These are phyloP conservation scores for Verticillium klebahnii DNA, from an alignment of 2,329 filamentous ascomycete species.

Conservation along the genomic window DNA sequence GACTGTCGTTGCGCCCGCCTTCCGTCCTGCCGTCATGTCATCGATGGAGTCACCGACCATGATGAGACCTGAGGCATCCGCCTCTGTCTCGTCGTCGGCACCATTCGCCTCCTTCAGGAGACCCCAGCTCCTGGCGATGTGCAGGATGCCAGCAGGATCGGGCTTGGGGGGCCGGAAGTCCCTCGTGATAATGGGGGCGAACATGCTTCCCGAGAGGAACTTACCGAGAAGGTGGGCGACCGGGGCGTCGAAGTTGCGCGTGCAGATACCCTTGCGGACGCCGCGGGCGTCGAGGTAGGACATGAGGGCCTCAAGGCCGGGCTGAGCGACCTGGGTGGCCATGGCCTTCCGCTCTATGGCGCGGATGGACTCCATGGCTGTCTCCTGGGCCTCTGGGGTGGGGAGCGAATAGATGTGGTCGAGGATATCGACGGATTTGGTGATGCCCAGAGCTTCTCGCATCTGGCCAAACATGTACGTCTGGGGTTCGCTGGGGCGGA, in stretches of 20 bases:
- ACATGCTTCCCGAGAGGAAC: constrained; percentile 64
- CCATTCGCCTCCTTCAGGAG: constrained; percentile 27
- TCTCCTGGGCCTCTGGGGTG: constrained; percentile 46
- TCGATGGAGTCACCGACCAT: constrained; percentile 81
- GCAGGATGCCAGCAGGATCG: constrained; percentile 78
- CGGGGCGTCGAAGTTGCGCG: constrained; percentile 84
- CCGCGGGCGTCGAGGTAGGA: constrained; percentile 65
- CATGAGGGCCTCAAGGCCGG: constrained; percentile 76
- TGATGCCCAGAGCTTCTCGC: constrained; percentile 69
- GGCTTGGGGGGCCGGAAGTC: constrained; percentile 84
- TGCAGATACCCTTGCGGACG: constrained; percentile 82
- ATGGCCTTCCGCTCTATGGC: constrained; percentile 79
- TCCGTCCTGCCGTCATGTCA: constrained; percentile 83
- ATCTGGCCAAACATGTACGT: constrained; percentile 95
- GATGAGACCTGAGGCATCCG: constrained; percentile 45
- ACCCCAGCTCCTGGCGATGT: constrained; percentile 77
- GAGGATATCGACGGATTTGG: constrained; percentile 75
- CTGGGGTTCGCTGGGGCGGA: constrained; percentile 67
- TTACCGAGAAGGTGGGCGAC: constrained; percentile 70
- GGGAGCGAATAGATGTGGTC: constrained; percentile 79
- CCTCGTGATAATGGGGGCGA: constrained; percentile 77
- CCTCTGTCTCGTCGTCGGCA: constrained; percentile 11
- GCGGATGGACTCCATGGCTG: constrained; percentile 70
- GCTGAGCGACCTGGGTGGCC: constrained; percentile 73
- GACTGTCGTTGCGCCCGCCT: constrained; percentile 86